phyloP scores from a whole-genome alignment of 768 basidiomycete species.

The Punctularia strigosozonata region DNA sequence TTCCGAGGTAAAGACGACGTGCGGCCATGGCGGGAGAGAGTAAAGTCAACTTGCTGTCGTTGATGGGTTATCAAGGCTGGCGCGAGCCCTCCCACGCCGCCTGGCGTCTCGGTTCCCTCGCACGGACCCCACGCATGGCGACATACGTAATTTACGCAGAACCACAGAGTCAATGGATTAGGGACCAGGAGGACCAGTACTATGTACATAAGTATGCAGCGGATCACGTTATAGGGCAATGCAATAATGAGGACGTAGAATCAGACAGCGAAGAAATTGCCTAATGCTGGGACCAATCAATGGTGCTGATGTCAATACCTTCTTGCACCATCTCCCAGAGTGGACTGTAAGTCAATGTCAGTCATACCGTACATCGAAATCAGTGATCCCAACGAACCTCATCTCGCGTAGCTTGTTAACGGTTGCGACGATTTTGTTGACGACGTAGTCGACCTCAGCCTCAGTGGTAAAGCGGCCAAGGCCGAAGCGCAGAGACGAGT shows the following conservation, averaged over 20 bases:
- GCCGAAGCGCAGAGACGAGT: conserved; percentile 94
- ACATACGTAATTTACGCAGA: too few relatives aligned
- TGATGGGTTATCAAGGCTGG: too few relatives aligned
- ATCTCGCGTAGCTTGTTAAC: conserved; percentile 87
- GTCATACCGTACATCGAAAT: conserved; percentile 4
- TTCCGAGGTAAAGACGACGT: conserved; percentile 77
- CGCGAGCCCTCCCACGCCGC: too few relatives aligned
- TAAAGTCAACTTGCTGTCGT: conserved; percentile 1
- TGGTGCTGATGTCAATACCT: conserved; percentile 90
- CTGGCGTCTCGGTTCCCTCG: too few relatives aligned
- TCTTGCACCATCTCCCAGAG: conserved; percentile 99
- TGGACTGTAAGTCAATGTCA: conserved; percentile 39
- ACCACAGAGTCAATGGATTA: too few relatives aligned
- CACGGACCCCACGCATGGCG: too few relatives aligned
- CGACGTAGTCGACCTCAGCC: conserved; percentile 91
- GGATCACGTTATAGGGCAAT: neutral
- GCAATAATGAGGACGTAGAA: neutral
- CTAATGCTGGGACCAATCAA: conserved; percentile 80
- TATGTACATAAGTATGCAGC: neutral
- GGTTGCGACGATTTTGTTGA: conserved; percentile 76
- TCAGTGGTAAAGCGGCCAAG: conserved; percentile 98
- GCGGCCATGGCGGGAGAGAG: conserved; percentile 49
- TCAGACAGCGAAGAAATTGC: neutral
- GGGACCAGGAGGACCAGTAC: neutral
- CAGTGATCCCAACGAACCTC: conserved; percentile 40